Conservation (phyloP, 768 basidiomycete genomes). For the Coprinellus micaceus region DNA sequence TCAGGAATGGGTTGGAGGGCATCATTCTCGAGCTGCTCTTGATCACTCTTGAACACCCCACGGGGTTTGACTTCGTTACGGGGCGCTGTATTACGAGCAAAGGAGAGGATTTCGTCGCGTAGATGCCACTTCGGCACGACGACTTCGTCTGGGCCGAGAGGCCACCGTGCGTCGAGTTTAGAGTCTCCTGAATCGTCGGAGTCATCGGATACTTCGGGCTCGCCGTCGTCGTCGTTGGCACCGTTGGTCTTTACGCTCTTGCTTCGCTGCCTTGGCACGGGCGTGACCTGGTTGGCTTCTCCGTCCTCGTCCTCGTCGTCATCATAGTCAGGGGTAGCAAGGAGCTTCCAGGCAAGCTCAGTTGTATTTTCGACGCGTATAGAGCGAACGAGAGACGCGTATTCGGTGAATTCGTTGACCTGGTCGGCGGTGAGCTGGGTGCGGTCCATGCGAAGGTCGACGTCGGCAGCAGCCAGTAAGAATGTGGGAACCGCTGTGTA, state of each 20-base stretch:
- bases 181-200: neutral
- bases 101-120: conserved; percentile 48
- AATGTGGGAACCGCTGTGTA: conserved; percentile 33
- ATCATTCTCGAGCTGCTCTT: neutral
- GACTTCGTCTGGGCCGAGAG: conserved; percentile 60
- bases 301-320: neutral
- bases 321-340: too few species aligned
- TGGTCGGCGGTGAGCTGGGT: conserved; percentile 1
- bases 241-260: neutral
- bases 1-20: neutral
- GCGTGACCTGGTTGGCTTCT: too few species aligned
- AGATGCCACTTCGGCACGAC: conserved; percentile 66
- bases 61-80: neutral
- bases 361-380: conserved; percentile 9
- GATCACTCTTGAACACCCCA: neutral
- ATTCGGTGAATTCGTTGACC: conserved; percentile 14
- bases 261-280: neutral
- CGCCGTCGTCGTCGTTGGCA: neutral
- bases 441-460: neutral
- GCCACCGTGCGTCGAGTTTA: conserved; percentile 55
- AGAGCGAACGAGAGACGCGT: conserved; percentile 12
- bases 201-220: neutral
- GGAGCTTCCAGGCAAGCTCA: neutral
- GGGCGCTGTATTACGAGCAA: conserved; percentile 3
- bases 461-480: neutral